Percentiles rank a stretch among this genome's conserved stretches.
Evolutionary conservation across 768 basidiomycete species (phyloP).

Genomic region (Boletus bicolor): DNA sequence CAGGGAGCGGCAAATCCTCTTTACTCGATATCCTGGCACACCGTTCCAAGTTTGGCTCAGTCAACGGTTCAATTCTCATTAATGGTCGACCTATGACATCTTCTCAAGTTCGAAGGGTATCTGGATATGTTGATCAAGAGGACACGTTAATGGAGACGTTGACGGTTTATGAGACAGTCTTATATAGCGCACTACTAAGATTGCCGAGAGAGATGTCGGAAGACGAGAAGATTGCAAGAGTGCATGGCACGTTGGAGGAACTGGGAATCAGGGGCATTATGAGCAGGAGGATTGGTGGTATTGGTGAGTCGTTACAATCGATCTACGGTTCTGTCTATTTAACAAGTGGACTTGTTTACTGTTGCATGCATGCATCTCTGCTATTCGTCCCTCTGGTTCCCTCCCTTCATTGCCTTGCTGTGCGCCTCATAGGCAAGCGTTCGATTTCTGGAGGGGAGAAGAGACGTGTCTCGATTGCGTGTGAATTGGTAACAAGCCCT

Average conservation of each 20-base stretch:
- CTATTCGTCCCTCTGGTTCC: not conserved
- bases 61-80: slow-evolving; percentile 71
- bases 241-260: slow-evolving; percentile 94
- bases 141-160: slow-evolving; percentile 96
- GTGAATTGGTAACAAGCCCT: slow-evolving; percentile 95
- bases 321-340: not conserved
- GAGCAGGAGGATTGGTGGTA: slow-evolving; percentile 85
- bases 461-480: slow-evolving; percentile 93
- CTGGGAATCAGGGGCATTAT: slow-evolving; percentile 90
- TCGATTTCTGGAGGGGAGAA: slow-evolving; percentile 98
- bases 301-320: slow-evolving; percentile 48
- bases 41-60: slow-evolving; percentile 78
- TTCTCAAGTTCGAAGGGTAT: slow-evolving; percentile 76
- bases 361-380: not conserved
- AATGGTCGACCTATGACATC: slow-evolving; percentile 80
- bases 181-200: slow-evolving; percentile 88
- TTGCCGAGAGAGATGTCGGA: slow-evolving; percentile 93
- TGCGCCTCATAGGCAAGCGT: slow-evolving; percentile 55
- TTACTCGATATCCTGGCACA: slow-evolving; percentile 94
- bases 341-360: not conserved
- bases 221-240: slow-evolving; percentile 92
- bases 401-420: not conserved
- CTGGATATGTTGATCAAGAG: slow-evolving; percentile 97
- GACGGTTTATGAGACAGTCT: slow-evolving; percentile 96
- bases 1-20: slow-evolving; percentile 95